These are phyloP conservation scores for Fulvia fulva DNA, from an alignment of 2,329 filamentous ascomycete species.

Conservation along the genomic window DNA sequence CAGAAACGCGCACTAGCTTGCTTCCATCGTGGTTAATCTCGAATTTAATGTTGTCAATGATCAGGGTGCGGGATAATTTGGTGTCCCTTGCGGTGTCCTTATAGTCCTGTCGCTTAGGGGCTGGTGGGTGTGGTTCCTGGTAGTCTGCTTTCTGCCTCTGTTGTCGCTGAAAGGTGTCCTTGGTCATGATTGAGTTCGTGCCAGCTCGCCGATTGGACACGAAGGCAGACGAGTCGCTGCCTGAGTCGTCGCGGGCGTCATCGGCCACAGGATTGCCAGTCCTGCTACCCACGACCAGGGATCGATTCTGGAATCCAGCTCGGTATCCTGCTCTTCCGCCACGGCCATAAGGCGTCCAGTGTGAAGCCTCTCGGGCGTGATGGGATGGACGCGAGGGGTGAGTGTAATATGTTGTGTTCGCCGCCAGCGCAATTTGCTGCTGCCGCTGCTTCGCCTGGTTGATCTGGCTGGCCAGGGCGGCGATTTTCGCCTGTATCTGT, in stretches of 20 bases:
- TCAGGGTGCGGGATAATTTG: slow-evolving; percentile 52
- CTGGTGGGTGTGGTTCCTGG: background rate
- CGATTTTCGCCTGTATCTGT: slow-evolving; percentile 30
- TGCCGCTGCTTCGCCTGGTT: slow-evolving; percentile 31
- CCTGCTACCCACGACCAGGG: slow-evolving; percentile 50
- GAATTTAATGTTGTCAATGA: slow-evolving; percentile 70
- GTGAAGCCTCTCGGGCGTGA: slow-evolving; percentile 5
- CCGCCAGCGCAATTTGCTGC: slow-evolving; percentile 10
- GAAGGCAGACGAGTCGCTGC: slow-evolving; percentile 48
- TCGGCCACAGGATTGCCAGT: slow-evolving; percentile 9
- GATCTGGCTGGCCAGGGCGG: slow-evolving; percentile 30
- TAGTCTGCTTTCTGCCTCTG: slow-evolving; percentile 55
- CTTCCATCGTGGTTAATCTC: slow-evolving; percentile 71
- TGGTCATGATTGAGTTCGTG: slow-evolving; percentile 79
- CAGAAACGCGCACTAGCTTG: slow-evolving; percentile 71
- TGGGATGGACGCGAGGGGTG: background rate
- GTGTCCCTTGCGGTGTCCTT: background rate
- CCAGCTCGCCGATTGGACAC: slow-evolving; percentile 66
- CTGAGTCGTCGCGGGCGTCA: background rate
- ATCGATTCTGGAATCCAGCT: slow-evolving; percentile 51
- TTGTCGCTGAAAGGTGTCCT: slow-evolving; percentile 71
- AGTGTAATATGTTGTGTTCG: background rate
- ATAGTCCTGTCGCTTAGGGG: background rate
- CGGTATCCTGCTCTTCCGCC: slow-evolving; percentile 25
- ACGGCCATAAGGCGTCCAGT: slow-evolving; percentile 27